A percentile compares a stretch with the other conserved stretches of the same genome.
Evolutionary conservation across 208 protist genomes (phyloP).

Genomic region (Trypanosoma scelopori): DNA sequence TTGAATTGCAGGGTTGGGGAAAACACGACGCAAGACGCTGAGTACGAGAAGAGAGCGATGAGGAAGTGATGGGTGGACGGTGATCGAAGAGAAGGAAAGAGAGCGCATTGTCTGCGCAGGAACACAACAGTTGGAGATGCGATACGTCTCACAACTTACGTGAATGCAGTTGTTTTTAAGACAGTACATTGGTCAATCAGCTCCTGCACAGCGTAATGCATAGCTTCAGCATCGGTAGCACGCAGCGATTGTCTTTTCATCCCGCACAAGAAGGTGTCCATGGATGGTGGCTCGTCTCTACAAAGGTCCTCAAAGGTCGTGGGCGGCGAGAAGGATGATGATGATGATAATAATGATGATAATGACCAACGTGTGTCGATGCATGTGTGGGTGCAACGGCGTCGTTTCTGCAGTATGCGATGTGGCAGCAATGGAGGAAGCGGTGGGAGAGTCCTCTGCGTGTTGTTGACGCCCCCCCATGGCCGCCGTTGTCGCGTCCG

Average conservation of each 20-base stretch:
- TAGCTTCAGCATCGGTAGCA: neutral
- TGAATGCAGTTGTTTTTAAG: neutral
- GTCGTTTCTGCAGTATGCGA: neutral
- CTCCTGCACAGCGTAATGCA: neutral
- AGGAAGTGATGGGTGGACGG: neutral
- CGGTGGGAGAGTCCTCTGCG: conserved; percentile 9
- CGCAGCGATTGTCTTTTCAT: neutral
- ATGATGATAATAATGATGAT: neutral
- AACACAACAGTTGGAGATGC: neutral
- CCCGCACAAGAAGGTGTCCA: neutral
- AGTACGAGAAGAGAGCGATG: neutral
- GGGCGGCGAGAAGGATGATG: neutral
- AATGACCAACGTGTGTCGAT: neutral
- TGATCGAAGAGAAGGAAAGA: neutral
- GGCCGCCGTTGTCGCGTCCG: neutral
- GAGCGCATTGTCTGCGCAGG: neutral
- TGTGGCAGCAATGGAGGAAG: neutral
- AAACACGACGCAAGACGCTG: neutral
- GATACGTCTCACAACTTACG: neutral
- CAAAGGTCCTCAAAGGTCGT: neutral
- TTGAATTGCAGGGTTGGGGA: neutral
- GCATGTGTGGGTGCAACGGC: too few relatives aligned
- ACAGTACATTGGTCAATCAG: conserved; percentile 1
- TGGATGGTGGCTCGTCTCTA: neutral
- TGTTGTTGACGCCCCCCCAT: neutral